Evolutionary conservation across 2,329 filamentous ascomycete genomes (phyloP).

Genomic region (Fusarium marasasianum): DNA sequence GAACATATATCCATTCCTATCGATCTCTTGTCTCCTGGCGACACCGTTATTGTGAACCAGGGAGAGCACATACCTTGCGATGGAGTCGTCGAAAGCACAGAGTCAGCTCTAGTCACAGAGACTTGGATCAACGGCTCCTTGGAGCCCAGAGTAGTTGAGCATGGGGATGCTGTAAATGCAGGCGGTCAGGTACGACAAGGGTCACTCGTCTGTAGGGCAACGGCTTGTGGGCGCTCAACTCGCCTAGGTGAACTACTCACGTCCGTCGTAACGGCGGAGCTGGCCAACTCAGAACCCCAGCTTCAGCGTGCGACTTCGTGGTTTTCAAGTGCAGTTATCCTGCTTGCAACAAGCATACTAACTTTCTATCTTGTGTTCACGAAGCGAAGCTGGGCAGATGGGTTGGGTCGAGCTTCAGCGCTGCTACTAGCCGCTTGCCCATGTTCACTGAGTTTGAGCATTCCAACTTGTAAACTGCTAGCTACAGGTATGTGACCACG

Average conservation of each 20-base stretch:
- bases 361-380: no score
- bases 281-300: background rate
- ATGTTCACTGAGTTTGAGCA: background rate
- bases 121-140: background rate
- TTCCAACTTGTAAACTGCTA: background rate
- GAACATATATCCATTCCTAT: background rate
- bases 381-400: background rate
- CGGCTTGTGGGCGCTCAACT: background rate
- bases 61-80: background rate
- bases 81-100: background rate
- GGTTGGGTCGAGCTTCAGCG: background rate
- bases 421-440: background rate
- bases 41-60: background rate
- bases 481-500: background rate
- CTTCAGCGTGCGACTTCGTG: background rate
- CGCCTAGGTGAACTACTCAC: background rate
- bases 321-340: background rate
- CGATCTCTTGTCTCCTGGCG: background rate
- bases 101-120: background rate
- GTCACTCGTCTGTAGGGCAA: background rate
- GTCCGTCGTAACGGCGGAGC: background rate
- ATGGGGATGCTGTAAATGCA: rapidly evolving
- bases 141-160: background rate
- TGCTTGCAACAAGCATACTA: background rate
- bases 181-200: background rate